Conservation (phyloP, 768 basidiomycete genomes). For the Hydnomerulius pinastri region DNA sequence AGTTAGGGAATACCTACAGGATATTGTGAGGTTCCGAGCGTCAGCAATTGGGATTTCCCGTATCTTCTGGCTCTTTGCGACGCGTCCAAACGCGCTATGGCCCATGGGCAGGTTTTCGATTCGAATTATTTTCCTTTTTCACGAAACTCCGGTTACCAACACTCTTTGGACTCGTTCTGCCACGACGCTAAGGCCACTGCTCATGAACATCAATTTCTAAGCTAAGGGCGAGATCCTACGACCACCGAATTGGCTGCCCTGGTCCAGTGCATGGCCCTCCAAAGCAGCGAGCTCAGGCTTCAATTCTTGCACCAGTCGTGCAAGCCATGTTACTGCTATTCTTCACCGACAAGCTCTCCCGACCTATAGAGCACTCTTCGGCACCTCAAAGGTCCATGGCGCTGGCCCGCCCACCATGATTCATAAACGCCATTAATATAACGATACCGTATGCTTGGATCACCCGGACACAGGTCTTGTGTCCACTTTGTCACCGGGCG, state of each 20-base stretch:
- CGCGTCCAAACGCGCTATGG: background rate
- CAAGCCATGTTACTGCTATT: background rate
- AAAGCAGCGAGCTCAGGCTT: background rate
- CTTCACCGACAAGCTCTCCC: background rate
- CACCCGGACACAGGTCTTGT: slow-evolving; percentile 13
- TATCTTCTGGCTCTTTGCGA: background rate
- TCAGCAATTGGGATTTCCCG: too few species aligned
- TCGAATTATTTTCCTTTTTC: slow-evolving; percentile 33
- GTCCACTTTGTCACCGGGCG: slow-evolving; percentile 27
- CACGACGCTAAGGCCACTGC: slow-evolving; percentile 22
- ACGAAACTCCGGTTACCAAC: slow-evolving; percentile 30
- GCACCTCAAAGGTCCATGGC: background rate
- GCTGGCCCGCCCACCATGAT: slow-evolving; percentile 8
- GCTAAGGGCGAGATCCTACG: slow-evolving; percentile 4
- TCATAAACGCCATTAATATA: slow-evolving; percentile 22
- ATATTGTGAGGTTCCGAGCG: too few species aligned
- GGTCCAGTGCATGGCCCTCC: slow-evolving; percentile 3
- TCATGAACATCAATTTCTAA: slow-evolving; percentile 7
- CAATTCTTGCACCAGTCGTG: background rate
- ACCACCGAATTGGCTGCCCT: slow-evolving; percentile 1
- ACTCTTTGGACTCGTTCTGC: slow-evolving; percentile 28
- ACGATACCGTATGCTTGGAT: slow-evolving; percentile 17
- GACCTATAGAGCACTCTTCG: background rate
- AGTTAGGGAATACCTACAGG: too few species aligned
- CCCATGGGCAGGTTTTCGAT: slow-evolving; percentile 22